Evolutionary conservation across 305 asterid genomes (phyloP).

Genomic region (Fraxinus floribunda): DNA sequence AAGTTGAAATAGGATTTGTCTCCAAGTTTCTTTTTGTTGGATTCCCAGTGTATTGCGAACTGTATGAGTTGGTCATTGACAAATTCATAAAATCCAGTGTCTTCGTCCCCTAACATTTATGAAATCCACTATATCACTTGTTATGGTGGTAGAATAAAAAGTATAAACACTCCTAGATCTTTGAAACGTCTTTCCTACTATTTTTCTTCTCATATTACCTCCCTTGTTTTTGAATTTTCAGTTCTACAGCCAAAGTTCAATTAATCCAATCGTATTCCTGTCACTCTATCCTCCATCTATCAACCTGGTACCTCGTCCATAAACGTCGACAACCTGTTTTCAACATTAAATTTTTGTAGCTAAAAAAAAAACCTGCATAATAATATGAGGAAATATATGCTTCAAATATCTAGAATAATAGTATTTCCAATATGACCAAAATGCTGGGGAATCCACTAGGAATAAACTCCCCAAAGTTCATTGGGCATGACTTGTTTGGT

Average conservation of each 20-base stretch:
- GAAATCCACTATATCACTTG: background rate
- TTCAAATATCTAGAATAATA: background rate
- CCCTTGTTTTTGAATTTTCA: background rate
- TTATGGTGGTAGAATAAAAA: background rate
- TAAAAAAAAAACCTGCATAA: background rate
- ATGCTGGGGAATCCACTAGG: background rate
- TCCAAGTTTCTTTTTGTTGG: background rate
- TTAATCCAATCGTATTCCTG: background rate
- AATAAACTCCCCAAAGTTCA: background rate
- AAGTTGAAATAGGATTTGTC: background rate
- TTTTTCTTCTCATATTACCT: background rate
- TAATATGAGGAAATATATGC: background rate
- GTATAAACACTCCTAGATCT: background rate
- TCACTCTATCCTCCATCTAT: background rate
- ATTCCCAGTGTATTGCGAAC: background rate
- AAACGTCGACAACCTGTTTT: background rate
- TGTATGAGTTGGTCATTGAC: background rate
- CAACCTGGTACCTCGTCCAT: background rate
- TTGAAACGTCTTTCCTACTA: background rate
- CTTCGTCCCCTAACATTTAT: background rate
- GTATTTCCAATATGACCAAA: background rate
- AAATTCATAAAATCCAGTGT: background rate
- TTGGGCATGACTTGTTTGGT: background rate
- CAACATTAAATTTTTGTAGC: background rate
- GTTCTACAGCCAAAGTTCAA: background rate